phyloP scores from a whole-genome alignment of 805 yeast species.

The Yarrowia yakushimensis region DNA sequence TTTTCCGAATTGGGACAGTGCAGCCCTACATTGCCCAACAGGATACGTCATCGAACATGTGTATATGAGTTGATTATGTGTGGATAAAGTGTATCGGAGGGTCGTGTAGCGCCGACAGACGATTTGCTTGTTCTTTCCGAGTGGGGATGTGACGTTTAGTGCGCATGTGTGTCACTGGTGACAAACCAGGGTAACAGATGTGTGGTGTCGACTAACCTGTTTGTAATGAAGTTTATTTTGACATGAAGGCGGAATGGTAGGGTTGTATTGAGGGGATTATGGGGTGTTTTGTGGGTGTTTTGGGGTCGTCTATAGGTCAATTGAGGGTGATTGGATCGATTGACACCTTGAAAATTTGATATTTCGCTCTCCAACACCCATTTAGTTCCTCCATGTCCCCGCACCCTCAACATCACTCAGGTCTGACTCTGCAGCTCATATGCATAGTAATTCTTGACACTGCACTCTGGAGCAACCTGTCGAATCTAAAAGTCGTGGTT shows the following conservation, averaged over 20 bases:
- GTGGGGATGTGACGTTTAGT: background rate
- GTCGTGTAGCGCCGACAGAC: too few relatives aligned
- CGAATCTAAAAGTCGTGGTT: background rate
- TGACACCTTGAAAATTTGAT: background rate
- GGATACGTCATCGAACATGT: too few relatives aligned
- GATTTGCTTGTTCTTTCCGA: too few relatives aligned
- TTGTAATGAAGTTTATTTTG: background rate
- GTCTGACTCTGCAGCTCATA: background rate
- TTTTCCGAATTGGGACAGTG: too few relatives aligned
- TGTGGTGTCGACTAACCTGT: background rate
- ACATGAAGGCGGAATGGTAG: background rate
- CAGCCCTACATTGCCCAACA: too few relatives aligned
- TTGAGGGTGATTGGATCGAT: background rate
- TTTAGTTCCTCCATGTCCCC: background rate
- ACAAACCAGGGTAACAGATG: background rate
- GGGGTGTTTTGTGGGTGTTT: background rate
- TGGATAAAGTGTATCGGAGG: too few relatives aligned
- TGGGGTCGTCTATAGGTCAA: background rate
- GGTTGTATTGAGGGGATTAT: background rate
- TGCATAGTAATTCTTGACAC: slow-evolving; percentile 12
- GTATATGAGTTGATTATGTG: too few relatives aligned
- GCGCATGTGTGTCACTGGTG: background rate
- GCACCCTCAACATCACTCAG: background rate
- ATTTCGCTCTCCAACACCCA: background rate
- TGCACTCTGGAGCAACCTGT: slow-evolving; percentile 9